Conservation (phyloP, 257 asterid genomes). For the Salvia hispanica region DNA sequence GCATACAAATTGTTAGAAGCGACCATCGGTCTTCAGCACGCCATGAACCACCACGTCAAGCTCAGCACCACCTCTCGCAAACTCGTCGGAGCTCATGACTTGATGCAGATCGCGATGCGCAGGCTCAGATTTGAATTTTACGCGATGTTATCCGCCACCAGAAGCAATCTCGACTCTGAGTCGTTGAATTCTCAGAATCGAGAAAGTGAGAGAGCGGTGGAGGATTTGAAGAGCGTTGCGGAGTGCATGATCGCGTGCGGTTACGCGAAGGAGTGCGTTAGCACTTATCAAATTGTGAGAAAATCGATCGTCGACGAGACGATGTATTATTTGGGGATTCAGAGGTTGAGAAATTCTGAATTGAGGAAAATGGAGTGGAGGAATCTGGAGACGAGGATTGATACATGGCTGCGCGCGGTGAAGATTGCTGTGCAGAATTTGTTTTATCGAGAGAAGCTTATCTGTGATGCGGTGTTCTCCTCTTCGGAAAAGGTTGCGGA, state of each 20-base stretch:
- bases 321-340: slow-evolving; percentile 60
- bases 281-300: slow-evolving; percentile 54
- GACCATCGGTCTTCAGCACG: slow-evolving; percentile 40
- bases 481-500: slow-evolving; percentile 53
- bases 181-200: slow-evolving; percentile 25
- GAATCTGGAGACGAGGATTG: slow-evolving; percentile 47
- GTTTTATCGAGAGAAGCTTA: slow-evolving; percentile 61
- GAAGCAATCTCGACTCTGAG: slow-evolving; percentile 42
- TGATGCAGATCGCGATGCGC: slow-evolving; percentile 70
- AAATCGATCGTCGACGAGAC: slow-evolving; percentile 74
- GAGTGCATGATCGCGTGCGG: slow-evolving; percentile 72
- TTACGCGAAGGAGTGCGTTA: slow-evolving; percentile 63
- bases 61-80: slow-evolving; percentile 40
- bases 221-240: slow-evolving; percentile 60
- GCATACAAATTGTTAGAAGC: slow-evolving; percentile 48
- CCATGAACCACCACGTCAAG: slow-evolving; percentile 55
- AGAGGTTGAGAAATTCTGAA: slow-evolving; percentile 47
- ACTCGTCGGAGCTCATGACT: slow-evolving; percentile 53
- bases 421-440: slow-evolving; percentile 51
- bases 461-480: slow-evolving; percentile 63
- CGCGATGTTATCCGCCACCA: slow-evolving; percentile 43
- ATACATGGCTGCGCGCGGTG: slow-evolving; percentile 52
- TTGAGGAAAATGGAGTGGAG: slow-evolving; percentile 77
- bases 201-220: slow-evolving; percentile 43
- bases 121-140: slow-evolving; percentile 64